These are phyloP conservation scores for Eustoma russellianum DNA, from an alignment of 257 asterid species.

Conservation along the genomic window DNA sequence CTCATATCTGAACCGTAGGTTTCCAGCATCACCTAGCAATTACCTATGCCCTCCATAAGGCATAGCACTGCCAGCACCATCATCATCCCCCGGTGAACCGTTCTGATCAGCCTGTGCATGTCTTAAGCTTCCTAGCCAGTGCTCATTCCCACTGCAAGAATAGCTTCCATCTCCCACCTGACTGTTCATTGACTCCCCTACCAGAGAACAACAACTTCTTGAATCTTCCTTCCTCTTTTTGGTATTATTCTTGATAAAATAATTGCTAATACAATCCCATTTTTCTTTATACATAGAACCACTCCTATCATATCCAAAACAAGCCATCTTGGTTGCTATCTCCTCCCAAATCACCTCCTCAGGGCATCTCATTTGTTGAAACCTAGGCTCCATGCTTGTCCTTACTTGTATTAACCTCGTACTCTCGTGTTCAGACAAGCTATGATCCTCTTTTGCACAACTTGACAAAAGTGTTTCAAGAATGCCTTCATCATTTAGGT, in stretches of 20 bases:
- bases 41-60: constrained; percentile 57
- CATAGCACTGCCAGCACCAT: constrained; percentile 17
- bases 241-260: constrained; percentile 35
- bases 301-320: constrained; percentile 65
- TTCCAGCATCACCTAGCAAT: constrained; percentile 57
- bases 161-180: constrained; percentile 23
- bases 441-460: constrained; percentile 11
- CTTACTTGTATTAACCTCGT: constrained; percentile 43
- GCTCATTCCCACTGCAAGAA: constrained; percentile 20
- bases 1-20: too few species aligned
- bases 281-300: constrained; percentile 44
- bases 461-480: constrained; percentile 18
- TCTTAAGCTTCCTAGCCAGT: constrained; percentile 21
- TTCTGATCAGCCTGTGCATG: too few species aligned
- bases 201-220: constrained; percentile 24
- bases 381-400: constrained; percentile 41
- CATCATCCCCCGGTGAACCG: constrained; percentile 16
- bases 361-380: constrained; percentile 25
- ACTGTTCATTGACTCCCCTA: constrained; percentile 22
- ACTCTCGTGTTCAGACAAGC: constrained; percentile 56
- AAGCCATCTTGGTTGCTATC: constrained; percentile 45
- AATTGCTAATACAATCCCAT: constrained; percentile 54
- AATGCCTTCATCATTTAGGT: constrained; percentile 20
- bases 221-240: constrained; percentile 54
- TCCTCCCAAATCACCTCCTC: constrained; percentile 65